Conservation (phyloP, 2,329 filamentous ascomycete genomes). For the Colletotrichum tropicale region DNA sequence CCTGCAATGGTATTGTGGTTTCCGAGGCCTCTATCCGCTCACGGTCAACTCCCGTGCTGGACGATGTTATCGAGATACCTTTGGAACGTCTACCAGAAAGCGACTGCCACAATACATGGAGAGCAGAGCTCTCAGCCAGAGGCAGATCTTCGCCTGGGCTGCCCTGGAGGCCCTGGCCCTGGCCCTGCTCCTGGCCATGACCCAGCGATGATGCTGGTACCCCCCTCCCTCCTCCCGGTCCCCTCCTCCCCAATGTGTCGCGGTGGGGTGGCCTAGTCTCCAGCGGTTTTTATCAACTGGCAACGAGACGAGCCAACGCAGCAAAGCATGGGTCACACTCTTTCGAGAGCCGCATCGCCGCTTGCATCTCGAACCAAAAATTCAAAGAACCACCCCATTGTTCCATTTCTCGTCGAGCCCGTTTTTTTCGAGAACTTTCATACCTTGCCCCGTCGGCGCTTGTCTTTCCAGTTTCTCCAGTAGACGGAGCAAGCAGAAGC, state of each 20-base stretch:
- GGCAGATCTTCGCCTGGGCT: constrained; percentile 49
- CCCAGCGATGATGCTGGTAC: constrained; percentile 39
- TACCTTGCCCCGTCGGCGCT: background rate
- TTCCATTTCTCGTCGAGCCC: constrained; percentile 5
- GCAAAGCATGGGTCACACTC: constrained; percentile 75
- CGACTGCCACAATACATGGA: background rate
- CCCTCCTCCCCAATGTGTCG: constrained; percentile 51
- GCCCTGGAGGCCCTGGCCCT: background rate
- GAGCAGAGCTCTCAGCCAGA: constrained; percentile 41
- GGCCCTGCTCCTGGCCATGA: background rate
- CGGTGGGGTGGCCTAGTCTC: constrained; percentile 69
- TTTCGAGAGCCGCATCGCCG: constrained; percentile 68
- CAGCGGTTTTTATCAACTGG: constrained; percentile 76
- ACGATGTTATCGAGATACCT: background rate
- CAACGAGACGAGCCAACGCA: constrained; percentile 88
- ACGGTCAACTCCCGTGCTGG: background rate
- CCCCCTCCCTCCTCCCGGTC: background rate
- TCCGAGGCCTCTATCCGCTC: background rate
- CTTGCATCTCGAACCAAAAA: constrained; percentile 53
- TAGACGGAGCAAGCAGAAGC: background rate
- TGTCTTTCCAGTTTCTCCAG: background rate
- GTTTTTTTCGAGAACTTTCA: background rate
- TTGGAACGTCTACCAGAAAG: background rate
- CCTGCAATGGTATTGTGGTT: background rate
- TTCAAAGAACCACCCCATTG: constrained; percentile 4